These are phyloP conservation scores for Blastobotrys apis DNA, from an alignment of 1,139 yeast species.

Conservation along the genomic window DNA sequence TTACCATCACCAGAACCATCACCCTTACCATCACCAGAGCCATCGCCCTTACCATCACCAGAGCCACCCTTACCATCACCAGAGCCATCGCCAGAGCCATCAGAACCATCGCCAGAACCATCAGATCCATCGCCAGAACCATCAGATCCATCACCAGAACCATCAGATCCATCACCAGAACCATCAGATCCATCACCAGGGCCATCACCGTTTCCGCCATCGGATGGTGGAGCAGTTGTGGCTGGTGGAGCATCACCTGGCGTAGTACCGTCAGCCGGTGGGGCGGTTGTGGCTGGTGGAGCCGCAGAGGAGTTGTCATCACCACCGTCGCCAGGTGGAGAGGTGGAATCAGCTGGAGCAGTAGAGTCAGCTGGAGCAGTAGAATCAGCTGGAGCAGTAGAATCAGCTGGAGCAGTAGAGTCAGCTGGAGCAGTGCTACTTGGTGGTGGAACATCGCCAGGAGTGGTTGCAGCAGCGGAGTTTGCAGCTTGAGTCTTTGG, in stretches of 20 bases:
- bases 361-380: background rate
- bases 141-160: background rate
- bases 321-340: background rate
- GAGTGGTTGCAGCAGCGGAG: background rate
- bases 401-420: background rate
- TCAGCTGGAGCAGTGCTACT: background rate
- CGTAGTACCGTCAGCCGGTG: background rate
- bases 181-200: background rate
- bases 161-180: background rate
- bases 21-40: background rate
- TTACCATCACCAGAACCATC: background rate
- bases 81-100: constrained; percentile 1
- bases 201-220: background rate
- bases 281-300: background rate
- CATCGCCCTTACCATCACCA: background rate
- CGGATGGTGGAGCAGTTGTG: background rate
- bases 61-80: background rate
- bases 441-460: background rate
- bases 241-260: background rate
- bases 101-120: background rate
- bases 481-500: constrained; percentile 7
- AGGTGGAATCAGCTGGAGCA: background rate
- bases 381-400: background rate
- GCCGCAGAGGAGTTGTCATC: background rate
- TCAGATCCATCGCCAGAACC: constrained; percentile 1